These are phyloP conservation scores for Cryptococcus sp. DNA, from an alignment of 1,284 basidiomycete species.

Conservation along the genomic window DNA sequence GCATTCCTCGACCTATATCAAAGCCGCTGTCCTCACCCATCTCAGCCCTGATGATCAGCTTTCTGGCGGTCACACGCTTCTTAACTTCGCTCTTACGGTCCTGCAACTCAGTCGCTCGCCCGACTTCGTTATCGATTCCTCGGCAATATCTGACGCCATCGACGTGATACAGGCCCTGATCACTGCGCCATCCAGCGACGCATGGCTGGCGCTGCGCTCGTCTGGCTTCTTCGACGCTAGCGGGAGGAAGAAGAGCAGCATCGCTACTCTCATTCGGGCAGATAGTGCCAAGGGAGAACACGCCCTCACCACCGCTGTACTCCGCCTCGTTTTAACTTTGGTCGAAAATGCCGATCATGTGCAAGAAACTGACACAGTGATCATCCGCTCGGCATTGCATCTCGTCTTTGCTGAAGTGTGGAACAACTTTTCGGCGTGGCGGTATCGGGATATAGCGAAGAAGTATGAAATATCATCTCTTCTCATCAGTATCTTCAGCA, in stretches of 20 bases:
- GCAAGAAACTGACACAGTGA: constrained; percentile 22
- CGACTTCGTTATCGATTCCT: constrained; percentile 15
- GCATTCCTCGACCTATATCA: constrained; percentile 25
- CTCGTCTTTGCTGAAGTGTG: constrained; percentile 40
- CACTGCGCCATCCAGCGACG: constrained; percentile 24
- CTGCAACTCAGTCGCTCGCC: constrained; percentile 18
- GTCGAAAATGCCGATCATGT: constrained; percentile 20
- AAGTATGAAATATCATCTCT: constrained; percentile 37
- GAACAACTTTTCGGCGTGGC: constrained; percentile 42
- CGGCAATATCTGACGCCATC: constrained; percentile 30
- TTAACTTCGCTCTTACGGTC: constrained; percentile 32
- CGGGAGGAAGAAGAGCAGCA: constrained; percentile 30
- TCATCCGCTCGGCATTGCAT: constrained; percentile 39
- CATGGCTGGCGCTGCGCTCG: constrained; percentile 37
- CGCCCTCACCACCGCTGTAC: constrained; percentile 33
- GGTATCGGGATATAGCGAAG: constrained; percentile 36
- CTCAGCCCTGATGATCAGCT: constrained; percentile 13
- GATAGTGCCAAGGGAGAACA: constrained; percentile 39
- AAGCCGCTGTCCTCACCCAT: constrained; percentile 17
- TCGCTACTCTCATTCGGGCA: constrained; percentile 31
- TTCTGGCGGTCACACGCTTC: constrained; percentile 23
- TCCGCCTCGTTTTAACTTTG: constrained; percentile 40
- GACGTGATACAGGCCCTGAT: constrained; percentile 39
- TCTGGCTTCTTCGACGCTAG: constrained; percentile 43
- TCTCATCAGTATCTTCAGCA: constrained; percentile 34